Evolutionary conservation across 1,284 basidiomycete species (phyloP).

Genomic region (Pyrrhoderma noxium): DNA sequence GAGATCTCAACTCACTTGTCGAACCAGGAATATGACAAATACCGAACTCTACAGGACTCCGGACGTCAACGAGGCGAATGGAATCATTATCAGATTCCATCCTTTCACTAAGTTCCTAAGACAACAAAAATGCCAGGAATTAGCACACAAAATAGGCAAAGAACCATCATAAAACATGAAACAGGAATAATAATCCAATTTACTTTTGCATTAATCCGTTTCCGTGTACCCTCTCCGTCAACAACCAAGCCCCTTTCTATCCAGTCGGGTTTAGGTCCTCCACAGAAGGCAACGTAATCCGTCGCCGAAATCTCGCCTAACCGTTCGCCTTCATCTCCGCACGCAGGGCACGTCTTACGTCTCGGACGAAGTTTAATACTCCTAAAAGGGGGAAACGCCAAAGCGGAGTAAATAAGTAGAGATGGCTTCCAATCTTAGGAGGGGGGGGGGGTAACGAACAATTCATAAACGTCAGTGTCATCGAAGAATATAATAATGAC

Average conservation of each 20-base stretch:
- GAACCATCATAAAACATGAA: too few relatives aligned
- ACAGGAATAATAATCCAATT: too few relatives aligned
- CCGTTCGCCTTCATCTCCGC: conserved; percentile 42
- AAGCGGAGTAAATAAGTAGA: conserved; percentile 67
- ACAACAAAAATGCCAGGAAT: too few relatives aligned
- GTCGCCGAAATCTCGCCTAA: conserved; percentile 42
- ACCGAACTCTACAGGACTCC: conserved; percentile 75
- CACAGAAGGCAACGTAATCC: conserved; percentile 78
- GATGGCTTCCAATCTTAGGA: conserved; percentile 51
- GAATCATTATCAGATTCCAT: conserved; percentile 27
- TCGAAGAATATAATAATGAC: not conserved
- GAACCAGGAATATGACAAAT: conserved; percentile 80
- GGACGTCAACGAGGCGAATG: conserved; percentile 69
- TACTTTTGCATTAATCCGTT: conserved; percentile 47
- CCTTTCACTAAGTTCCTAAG: conserved; percentile 37
- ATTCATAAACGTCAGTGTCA: not conserved
- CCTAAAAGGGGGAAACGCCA: conserved; percentile 69
- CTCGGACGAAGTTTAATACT: conserved; percentile 72
- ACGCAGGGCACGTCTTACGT: conserved; percentile 55
- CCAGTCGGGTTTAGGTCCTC: conserved; percentile 60
- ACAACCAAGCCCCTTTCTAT: conserved; percentile 42
- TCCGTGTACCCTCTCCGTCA: conserved; percentile 25
- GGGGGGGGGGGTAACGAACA: too few relatives aligned
- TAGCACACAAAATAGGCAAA: too few relatives aligned
- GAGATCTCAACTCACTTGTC: conserved; percentile 51